phyloP scores from a whole-genome alignment of 768 basidiomycete species.

The Leccinellum rugosiceps region DNA sequence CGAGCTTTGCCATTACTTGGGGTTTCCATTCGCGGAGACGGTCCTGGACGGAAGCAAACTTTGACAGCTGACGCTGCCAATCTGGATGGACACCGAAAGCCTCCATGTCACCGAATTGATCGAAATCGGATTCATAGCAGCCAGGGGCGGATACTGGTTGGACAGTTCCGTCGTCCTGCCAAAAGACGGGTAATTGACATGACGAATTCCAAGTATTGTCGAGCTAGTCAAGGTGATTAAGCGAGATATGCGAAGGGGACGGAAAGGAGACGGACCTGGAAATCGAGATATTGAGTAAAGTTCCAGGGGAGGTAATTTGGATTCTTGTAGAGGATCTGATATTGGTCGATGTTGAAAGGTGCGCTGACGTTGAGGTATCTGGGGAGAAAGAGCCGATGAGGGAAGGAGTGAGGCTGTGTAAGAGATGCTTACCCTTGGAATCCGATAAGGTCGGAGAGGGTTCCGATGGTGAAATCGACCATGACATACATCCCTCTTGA shows the following conservation, averaged over 20 bases:
- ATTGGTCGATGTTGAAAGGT: slow-evolving; percentile 75
- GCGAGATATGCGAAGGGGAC: background rate
- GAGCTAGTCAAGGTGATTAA: slow-evolving; percentile 40
- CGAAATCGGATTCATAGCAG: slow-evolving; percentile 82
- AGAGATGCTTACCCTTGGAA: slow-evolving; percentile 63
- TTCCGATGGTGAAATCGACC: slow-evolving; percentile 92
- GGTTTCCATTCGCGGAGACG: slow-evolving; percentile 92
- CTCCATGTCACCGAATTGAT: slow-evolving; percentile 96
- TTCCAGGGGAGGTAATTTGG: slow-evolving; percentile 83
- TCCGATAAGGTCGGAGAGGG: slow-evolving; percentile 84
- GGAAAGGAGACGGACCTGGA: slow-evolving; percentile 45
- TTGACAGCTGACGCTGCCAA: slow-evolving; percentile 91
- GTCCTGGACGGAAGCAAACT: slow-evolving; percentile 95
- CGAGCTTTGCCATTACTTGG: slow-evolving; percentile 71
- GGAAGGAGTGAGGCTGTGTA: slow-evolving; percentile 5
- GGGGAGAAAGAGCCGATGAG: slow-evolving; percentile 14
- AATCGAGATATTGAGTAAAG: slow-evolving; percentile 82
- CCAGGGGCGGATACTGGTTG: slow-evolving; percentile 53
- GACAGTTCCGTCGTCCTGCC: slow-evolving; percentile 70
- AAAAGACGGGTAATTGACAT: slow-evolving; percentile 76
- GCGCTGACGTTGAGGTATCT: slow-evolving; percentile 75
- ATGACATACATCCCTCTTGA: slow-evolving; percentile 86
- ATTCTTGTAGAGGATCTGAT: slow-evolving; percentile 68
- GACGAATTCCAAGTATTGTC: slow-evolving; percentile 68
- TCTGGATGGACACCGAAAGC: slow-evolving; percentile 96